Conservation (phyloP, 495 filamentous ascomycete genomes). For the Penicillium tannophilum region DNA sequence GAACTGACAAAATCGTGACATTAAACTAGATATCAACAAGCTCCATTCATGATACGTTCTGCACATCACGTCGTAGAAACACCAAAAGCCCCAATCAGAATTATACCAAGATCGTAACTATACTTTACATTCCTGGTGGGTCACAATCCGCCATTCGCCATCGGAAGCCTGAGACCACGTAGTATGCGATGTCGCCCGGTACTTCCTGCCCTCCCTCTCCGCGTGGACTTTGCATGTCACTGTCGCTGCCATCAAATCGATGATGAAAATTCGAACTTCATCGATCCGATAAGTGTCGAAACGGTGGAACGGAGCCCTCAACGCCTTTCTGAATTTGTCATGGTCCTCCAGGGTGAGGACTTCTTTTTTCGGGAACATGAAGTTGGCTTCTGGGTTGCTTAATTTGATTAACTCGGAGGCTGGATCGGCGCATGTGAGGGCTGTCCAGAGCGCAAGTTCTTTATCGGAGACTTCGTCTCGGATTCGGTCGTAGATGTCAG, state of each 20-base stretch:
- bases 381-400: slow-evolving; percentile 36
- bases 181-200: slow-evolving; percentile 36
- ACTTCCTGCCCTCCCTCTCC: slow-evolving; percentile 26
- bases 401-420: slow-evolving; percentile 43
- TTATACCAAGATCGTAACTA: slow-evolving; percentile 2
- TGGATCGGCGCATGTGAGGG: slow-evolving; percentile 46
- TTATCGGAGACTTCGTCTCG: slow-evolving; percentile 42
- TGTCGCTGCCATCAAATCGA: slow-evolving; percentile 46
- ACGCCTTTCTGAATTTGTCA: slow-evolving; percentile 24
- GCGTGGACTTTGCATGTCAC: slow-evolving; percentile 42
- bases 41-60: background rate
- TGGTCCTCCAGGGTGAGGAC: slow-evolving; percentile 40
- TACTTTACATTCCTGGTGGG: slow-evolving; percentile 32
- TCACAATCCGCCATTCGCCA: slow-evolving; percentile 45
- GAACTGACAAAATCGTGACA: background rate
- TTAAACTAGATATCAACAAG: background rate
- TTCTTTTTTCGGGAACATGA: slow-evolving; percentile 42
- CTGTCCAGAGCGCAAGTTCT: slow-evolving; percentile 47
- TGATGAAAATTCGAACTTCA: slow-evolving; percentile 41
- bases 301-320: slow-evolving; percentile 44
- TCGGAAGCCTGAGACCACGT: slow-evolving; percentile 50
- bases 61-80: background rate
- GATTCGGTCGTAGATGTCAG: slow-evolving; percentile 49
- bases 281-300: slow-evolving; percentile 44
- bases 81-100: background rate